Conservation (phyloP, 768 basidiomycete species). For the Phaffia australis region DNA sequence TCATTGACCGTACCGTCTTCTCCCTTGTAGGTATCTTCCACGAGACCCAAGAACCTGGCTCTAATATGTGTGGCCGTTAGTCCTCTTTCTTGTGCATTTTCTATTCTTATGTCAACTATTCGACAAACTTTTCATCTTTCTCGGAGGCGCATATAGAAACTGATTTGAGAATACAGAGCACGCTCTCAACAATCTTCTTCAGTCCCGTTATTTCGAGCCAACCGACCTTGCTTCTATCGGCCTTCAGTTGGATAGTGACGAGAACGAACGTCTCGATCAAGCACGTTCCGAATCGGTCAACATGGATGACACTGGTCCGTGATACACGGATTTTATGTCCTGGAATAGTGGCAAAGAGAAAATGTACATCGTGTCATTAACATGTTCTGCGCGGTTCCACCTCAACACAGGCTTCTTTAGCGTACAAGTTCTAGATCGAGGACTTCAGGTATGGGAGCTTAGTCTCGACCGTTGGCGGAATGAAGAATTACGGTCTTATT, state of each 20-base stretch:
- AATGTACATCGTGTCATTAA: neutral
- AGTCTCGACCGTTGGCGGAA: slow-evolving; percentile 20
- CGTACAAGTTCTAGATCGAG: slow-evolving; percentile 12
- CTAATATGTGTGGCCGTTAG: slow-evolving; percentile 20
- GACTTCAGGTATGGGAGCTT: slow-evolving; percentile 14
- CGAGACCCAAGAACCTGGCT: slow-evolving; percentile 19
- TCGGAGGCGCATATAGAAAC: too few species aligned
- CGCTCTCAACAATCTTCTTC: slow-evolving; percentile 25
- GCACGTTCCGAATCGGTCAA: slow-evolving; percentile 6
- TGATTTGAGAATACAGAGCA: neutral
- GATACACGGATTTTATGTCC: too few species aligned
- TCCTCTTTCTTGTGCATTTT: neutral
- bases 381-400: too few species aligned
- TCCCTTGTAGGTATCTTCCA: slow-evolving; percentile 20
- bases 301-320: slow-evolving; percentile 18
- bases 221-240: slow-evolving; percentile 22
- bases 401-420: slow-evolving; percentile 9
- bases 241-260: slow-evolving; percentile 20
- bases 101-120: neutral
- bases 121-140: neutral
- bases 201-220: slow-evolving; percentile 16
- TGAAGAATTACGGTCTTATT: slow-evolving; percentile 10
- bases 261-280: slow-evolving; percentile 12
- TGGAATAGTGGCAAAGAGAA: neutral
- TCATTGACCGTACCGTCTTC: too few species aligned